Evolutionary conservation across 768 basidiomycete species (phyloP).

Genomic region (Suillus placidus): DNA sequence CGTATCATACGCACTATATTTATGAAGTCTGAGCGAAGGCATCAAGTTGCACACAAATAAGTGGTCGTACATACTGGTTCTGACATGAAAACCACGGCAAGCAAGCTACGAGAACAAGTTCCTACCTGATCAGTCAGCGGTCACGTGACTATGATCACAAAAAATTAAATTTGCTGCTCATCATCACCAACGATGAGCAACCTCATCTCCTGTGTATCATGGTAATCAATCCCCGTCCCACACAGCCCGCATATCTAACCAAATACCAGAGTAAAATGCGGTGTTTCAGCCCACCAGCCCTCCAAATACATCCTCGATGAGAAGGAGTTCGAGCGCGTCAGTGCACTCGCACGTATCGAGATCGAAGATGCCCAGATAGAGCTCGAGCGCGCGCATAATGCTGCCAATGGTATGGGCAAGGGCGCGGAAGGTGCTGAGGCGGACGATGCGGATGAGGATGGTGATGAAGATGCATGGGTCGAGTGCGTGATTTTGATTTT

Average conservation of each 20-base stretch:
- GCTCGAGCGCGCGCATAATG: slow-evolving; percentile 78
- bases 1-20: too few species aligned
- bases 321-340: slow-evolving; percentile 86
- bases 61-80: too few species aligned
- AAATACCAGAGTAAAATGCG: slow-evolving; percentile 69
- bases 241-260: slow-evolving; percentile 3
- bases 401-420: slow-evolving; percentile 69
- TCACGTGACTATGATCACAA: neutral
- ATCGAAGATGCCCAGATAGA: slow-evolving; percentile 89
- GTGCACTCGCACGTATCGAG: slow-evolving; percentile 82
- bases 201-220: slow-evolving; percentile 74
- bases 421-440: slow-evolving; percentile 68
- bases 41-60: too few species aligned
- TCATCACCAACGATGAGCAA: slow-evolving; percentile 54
- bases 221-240: slow-evolving; percentile 33
- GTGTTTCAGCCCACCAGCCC: slow-evolving; percentile 74
- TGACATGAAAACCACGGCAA: too few species aligned
- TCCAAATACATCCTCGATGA: slow-evolving; percentile 90
- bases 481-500: slow-evolving; percentile 63
- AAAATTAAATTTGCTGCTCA: slow-evolving; percentile 1
- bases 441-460: slow-evolving; percentile 54
- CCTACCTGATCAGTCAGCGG: neutral
- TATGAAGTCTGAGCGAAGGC: too few species aligned
- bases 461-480: slow-evolving; percentile 70
- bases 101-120: too few species aligned